phyloP scores from a whole-genome alignment of 139 green algal genomes.

The Picochlorum costavermella region DNA sequence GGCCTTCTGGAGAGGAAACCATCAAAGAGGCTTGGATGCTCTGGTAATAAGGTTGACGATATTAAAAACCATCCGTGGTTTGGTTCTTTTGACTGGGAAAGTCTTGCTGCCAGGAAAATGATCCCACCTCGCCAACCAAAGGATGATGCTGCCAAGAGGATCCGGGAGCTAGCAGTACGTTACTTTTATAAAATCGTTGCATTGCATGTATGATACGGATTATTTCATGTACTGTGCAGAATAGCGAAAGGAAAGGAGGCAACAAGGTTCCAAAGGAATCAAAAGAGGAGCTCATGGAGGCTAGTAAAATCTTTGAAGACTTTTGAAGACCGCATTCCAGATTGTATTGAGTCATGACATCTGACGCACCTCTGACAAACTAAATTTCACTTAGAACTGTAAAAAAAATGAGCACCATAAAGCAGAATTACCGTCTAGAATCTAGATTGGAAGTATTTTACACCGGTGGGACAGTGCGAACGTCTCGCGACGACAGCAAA shows the following conservation, averaged over 20 bases:
- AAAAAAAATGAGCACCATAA: constrained; percentile 26
- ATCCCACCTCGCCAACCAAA: constrained; percentile 54
- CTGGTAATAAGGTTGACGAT: constrained; percentile 64
- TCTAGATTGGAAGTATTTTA: constrained; percentile 81
- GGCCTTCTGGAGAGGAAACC: constrained; percentile 84
- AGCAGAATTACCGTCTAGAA: constrained; percentile 56
- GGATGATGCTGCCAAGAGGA: constrained; percentile 64
- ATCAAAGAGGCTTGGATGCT: constrained; percentile 78
- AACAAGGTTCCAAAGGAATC: constrained; percentile 58
- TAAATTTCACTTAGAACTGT: not conserved
- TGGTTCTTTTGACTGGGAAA: constrained; percentile 79
- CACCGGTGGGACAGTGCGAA: constrained; percentile 59
- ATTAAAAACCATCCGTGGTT: constrained; percentile 93
- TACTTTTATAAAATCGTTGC: not conserved
- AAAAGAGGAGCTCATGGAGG: constrained; percentile 69
- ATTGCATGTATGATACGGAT: not conserved
- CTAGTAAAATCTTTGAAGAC: constrained; percentile 72
- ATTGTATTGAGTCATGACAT: constrained; percentile 4
- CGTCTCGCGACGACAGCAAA: constrained; percentile 51
- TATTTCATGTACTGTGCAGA: not conserved
- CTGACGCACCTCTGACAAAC: not conserved
- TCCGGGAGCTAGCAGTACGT: constrained; percentile 58
- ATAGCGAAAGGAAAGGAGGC: constrained; percentile 36
- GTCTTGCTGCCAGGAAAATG: constrained; percentile 63
- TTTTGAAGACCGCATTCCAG: constrained; percentile 40